Conservation (phyloP, 2,329 filamentous ascomycete genomes). For the Metarhizium sp. region DNA sequence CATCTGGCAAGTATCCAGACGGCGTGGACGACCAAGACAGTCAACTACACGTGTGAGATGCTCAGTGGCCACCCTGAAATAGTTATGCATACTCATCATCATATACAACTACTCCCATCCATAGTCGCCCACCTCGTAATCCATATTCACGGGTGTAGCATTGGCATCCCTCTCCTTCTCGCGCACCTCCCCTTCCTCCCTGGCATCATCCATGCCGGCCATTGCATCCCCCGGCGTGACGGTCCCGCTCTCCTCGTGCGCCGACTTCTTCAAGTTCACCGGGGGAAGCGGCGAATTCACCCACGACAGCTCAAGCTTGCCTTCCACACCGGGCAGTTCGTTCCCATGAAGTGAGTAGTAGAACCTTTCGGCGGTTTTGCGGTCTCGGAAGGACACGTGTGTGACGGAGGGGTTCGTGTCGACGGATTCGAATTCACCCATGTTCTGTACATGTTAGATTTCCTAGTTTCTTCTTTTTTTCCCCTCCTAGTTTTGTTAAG, state of each 20-base stretch:
- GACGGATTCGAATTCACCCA: constrained; percentile 54
- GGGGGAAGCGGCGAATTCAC: constrained; percentile 23
- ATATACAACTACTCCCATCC: constrained; percentile 26
- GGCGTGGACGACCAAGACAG: no score
- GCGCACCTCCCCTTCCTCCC: constrained; percentile 14
- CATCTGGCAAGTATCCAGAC: no score
- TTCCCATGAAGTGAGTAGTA: constrained; percentile 47
- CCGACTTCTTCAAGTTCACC: constrained; percentile 8
- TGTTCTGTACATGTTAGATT: constrained; percentile 31
- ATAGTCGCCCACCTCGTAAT: constrained; percentile 44
- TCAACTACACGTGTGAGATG: no score
- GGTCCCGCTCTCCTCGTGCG: neutral
- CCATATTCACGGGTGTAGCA: constrained; percentile 32
- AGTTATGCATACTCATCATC: no score
- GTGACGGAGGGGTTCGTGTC: constrained; percentile 37
- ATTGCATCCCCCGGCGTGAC: constrained; percentile 15
- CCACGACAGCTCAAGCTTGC: constrained; percentile 59
- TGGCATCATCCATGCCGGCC: constrained; percentile 13
- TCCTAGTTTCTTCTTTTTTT: neutral
- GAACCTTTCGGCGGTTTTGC: constrained; percentile 62
- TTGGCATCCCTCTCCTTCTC: constrained; percentile 11
- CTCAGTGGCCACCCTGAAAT: no score
- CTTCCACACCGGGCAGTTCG: constrained; percentile 51
- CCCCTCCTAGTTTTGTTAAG: no score
- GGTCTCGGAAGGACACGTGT: constrained; percentile 55